phyloP scores from a whole-genome alignment of 495 filamentous ascomycete species.

The Schizothecium vesticola region DNA sequence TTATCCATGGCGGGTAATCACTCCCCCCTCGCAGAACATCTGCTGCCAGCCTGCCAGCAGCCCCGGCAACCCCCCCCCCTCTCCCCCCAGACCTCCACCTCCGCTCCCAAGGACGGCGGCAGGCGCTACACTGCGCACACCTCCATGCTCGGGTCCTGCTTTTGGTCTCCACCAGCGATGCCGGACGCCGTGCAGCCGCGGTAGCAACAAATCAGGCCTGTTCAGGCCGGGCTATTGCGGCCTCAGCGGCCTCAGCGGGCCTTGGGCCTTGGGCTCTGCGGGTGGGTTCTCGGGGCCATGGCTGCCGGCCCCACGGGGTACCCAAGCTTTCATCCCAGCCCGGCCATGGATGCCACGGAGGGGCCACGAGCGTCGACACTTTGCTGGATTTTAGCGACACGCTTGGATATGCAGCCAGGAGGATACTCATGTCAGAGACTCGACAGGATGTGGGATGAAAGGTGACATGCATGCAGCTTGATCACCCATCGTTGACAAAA shows the following conservation, averaged over 20 bases:
- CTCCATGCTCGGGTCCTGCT: conserved; percentile 2
- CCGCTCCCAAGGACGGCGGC: background rate
- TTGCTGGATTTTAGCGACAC: conserved; percentile 4
- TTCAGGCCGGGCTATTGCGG: background rate
- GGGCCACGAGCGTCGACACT: conserved; percentile 13
- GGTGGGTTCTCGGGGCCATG: background rate
- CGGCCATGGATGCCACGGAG: background rate
- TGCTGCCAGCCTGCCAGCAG: background rate
- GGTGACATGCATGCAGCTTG: conserved; percentile 16
- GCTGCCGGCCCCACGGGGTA: background rate
- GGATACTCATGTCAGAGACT: conserved; percentile 4
- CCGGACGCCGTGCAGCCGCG: conserved; percentile 6
- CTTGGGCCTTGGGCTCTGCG: conserved; percentile 1
- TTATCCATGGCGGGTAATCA: conserved; percentile 3
- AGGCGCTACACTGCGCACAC: conserved; percentile 4
- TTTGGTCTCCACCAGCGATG: conserved; percentile 1
- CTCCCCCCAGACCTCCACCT: background rate
- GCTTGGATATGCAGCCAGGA: conserved; percentile 12
- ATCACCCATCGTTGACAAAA: conserved; percentile 3
- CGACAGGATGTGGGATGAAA: conserved; percentile 5
- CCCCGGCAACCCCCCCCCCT: background rate
- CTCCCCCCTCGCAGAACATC: background rate
- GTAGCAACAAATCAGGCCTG: conserved; percentile 6
- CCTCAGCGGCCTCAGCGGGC: conserved; percentile 1
- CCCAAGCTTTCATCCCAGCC: background rate